These are phyloP conservation scores for Backusella westeae DNA, from an alignment of 192 early-diverging fungal genomes.

Conservation along the genomic window DNA sequence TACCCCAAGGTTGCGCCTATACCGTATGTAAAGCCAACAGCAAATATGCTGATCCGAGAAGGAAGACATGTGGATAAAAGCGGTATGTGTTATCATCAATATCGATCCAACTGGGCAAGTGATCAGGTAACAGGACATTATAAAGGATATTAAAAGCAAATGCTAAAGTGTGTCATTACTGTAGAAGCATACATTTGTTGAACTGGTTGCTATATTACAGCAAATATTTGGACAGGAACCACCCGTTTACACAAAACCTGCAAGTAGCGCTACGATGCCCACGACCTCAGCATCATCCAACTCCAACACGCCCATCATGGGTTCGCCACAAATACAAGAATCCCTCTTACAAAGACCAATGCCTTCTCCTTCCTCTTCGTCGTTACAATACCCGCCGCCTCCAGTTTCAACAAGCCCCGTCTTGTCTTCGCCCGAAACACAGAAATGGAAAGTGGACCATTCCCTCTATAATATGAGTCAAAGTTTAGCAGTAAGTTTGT, in stretches of 20 bases:
- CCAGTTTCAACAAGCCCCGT: not conserved
- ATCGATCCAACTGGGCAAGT: conserved; percentile 73
- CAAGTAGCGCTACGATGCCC: conserved; percentile 12
- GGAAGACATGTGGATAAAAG: conserved; percentile 82
- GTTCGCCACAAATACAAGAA: conserved; percentile 32
- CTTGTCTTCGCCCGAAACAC: not conserved
- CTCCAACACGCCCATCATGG: conserved; percentile 22
- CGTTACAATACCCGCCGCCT: conserved; percentile 11
- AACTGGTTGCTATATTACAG: conserved; percentile 65
- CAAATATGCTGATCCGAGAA: conserved; percentile 79
- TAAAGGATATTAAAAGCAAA: not conserved
- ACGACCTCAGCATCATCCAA: conserved; percentile 36
- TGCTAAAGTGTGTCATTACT: not conserved
- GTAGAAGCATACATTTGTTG: conserved; percentile 47
- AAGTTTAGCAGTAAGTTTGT: conserved; percentile 9
- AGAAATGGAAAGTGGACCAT: not conserved
- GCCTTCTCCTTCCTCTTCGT: conserved; percentile 1
- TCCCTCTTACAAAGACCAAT: conserved; percentile 14
- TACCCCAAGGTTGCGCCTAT: conserved; percentile 83
- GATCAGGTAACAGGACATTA: conserved; percentile 26
- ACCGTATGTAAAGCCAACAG: conserved; percentile 85
- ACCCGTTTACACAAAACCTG: conserved; percentile 69
- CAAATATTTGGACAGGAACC: conserved; percentile 71
- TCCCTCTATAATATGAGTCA: conserved; percentile 13
- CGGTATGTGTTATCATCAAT: conserved; percentile 83